These are phyloP conservation scores for Acorus calamus DNA, from an alignment of 106 monocot species.

Conservation along the genomic window DNA sequence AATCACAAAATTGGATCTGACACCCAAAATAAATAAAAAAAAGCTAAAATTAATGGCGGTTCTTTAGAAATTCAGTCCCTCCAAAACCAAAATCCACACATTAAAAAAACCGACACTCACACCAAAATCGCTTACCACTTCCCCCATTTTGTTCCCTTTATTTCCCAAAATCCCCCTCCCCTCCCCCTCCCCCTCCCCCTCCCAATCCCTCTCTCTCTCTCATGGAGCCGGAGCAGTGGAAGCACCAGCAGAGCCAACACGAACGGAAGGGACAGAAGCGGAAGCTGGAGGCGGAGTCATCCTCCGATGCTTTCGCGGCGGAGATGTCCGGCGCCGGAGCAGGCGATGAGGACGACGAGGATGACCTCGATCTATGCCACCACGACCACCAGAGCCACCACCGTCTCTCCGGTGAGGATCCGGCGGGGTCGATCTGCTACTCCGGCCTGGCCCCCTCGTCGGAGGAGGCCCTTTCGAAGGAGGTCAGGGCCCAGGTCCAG, in stretches of 20 bases:
- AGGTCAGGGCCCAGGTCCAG: slow-evolving; percentile 67
- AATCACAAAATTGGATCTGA: too few relatives aligned
- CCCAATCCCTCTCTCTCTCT: not conserved
- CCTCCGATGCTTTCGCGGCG: slow-evolving; percentile 1
- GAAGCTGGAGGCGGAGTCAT: slow-evolving; percentile 43
- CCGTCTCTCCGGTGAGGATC: not conserved
- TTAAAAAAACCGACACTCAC: too few relatives aligned
- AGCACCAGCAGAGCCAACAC: slow-evolving; percentile 14
- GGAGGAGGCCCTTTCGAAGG: slow-evolving; percentile 27
- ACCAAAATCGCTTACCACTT: too few relatives aligned
- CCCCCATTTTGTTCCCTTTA: too few relatives aligned
- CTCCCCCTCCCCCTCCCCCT: too few relatives aligned
- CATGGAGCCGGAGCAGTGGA: slow-evolving; percentile 19
- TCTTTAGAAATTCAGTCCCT: too few relatives aligned
- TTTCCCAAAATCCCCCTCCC: not conserved
- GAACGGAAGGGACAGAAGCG: slow-evolving; percentile 65
- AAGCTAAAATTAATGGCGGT: too few relatives aligned
- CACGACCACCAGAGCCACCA: too few relatives aligned
- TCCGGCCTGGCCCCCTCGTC: slow-evolving; percentile 15
- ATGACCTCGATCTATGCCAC: not conserved
- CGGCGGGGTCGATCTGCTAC: slow-evolving; percentile 29
- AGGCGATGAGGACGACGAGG: slow-evolving; percentile 7
- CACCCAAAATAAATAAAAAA: too few relatives aligned
- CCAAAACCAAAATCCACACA: too few relatives aligned
- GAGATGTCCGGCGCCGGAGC: slow-evolving; percentile 7